Evolutionary conservation across 1,284 basidiomycete genomes (phyloP).

Genomic region (Thecaphora thlaspeos): DNA sequence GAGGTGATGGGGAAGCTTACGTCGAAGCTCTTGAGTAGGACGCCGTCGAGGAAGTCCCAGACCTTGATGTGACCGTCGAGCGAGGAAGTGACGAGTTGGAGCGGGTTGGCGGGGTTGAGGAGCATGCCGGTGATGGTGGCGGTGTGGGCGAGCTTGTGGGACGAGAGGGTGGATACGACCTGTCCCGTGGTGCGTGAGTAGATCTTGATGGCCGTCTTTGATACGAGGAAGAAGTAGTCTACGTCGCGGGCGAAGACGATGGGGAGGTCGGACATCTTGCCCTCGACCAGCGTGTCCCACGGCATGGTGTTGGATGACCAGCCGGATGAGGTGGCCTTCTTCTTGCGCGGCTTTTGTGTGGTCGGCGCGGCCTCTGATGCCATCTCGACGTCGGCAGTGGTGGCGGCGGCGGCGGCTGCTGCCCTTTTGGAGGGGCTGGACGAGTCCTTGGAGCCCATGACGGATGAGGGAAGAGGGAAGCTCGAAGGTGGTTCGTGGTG

Average conservation of each 20-base stretch:
- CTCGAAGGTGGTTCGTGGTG: too few relatives aligned
- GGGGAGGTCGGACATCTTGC: slow-evolving; percentile 25
- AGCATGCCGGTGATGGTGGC: slow-evolving; percentile 66
- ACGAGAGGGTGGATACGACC: slow-evolving; percentile 52
- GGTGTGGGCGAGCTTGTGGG: slow-evolving; percentile 31
- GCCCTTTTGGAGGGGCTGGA: too few relatives aligned
- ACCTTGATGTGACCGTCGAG: slow-evolving; percentile 79
- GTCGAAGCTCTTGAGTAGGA: slow-evolving; percentile 65
- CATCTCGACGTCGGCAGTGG: too few relatives aligned
- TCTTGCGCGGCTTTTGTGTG: too few relatives aligned
- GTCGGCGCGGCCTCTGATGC: too few relatives aligned
- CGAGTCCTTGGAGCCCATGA: too few relatives aligned
- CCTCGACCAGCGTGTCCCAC: slow-evolving; percentile 8
- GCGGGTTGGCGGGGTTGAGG: slow-evolving; percentile 79
- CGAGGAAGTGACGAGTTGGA: slow-evolving; percentile 84
- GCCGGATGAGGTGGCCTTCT: too few relatives aligned
- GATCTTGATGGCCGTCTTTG: slow-evolving; percentile 44
- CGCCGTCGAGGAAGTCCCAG: slow-evolving; percentile 91
- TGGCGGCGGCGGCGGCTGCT: too few relatives aligned
- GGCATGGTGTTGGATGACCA: not conserved
- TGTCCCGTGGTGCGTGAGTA: slow-evolving; percentile 48
- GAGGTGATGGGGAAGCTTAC: slow-evolving; percentile 70
- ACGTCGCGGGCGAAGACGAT: slow-evolving; percentile 36
- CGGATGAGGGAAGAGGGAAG: too few relatives aligned
- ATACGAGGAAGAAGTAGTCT: slow-evolving; percentile 50